These are phyloP conservation scores for Prunus fruticosa DNA, from an alignment of 306 rosid genomes.

Conservation along the genomic window DNA sequence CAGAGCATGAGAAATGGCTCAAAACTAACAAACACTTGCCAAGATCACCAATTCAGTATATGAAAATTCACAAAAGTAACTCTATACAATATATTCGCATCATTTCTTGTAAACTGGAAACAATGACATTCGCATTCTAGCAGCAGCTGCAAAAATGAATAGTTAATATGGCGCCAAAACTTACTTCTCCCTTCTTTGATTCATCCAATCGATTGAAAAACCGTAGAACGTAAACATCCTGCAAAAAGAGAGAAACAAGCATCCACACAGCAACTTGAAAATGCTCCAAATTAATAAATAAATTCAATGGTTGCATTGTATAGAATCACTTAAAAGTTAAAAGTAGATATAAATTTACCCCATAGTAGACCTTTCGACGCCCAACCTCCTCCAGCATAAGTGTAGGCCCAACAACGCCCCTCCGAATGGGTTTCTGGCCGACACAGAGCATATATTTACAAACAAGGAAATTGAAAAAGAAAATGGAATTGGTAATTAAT, in stretches of 20 bases:
- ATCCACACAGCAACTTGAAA: neutral
- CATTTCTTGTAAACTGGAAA: neutral
- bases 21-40: neutral
- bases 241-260: neutral
- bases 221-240: slow-evolving; percentile 77
- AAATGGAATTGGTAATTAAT: neutral
- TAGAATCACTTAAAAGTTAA: neutral
- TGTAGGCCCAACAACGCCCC: slow-evolving; percentile 85
- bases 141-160: neutral
- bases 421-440: slow-evolving; percentile 79
- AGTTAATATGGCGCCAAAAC: slow-evolving; percentile 16
- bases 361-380: slow-evolving; percentile 49
- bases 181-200: slow-evolving; percentile 86
- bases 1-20: neutral
- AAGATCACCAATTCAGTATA: neutral
- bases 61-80: neutral
- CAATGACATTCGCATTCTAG: neutral
- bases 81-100: too few species aligned
- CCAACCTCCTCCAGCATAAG: slow-evolving; percentile 79
- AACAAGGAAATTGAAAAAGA: neutral
- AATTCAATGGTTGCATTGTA: neutral
- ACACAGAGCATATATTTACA: neutral
- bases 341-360: slow-evolving; percentile 48
- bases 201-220: slow-evolving; percentile 80
- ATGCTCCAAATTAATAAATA: neutral